Evolutionary conservation across 257 asterid genomes (phyloP), one percentile per base, ranked within the genome.

Genomic region (Penstemon barbatus): DNA sequence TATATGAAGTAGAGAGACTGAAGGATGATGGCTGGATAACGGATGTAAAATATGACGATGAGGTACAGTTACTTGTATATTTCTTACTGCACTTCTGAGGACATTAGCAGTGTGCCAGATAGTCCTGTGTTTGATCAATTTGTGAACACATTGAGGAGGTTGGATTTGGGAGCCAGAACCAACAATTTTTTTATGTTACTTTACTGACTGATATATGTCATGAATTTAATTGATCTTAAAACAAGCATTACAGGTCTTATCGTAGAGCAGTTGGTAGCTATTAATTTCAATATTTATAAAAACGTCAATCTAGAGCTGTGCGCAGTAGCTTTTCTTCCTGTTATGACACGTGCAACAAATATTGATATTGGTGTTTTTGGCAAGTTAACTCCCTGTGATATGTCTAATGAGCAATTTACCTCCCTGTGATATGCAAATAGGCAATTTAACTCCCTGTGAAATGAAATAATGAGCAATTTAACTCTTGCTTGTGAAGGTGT

Each of bases 1-100:
- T 93, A 49, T 90, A 81, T 78, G 86, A 87, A 72, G 80, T 90
- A 46, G 91, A 87, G 65, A 87, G 83, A 81, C 85, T 93, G 70
- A 93, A 88, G 78, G 88, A 90, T 81, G 96, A 84, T 71, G 95
- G 96, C 72, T 93, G 97, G 99, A 93, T 93, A 80, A 93, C 97
- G 0, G 96, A 88, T 82, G 85, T 90, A 67, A 93, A 90, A 75
- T 93, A 93, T 49, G 97, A 93, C 58, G 99, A 93, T 71, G 99
- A 93, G 99, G 99, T 93, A 82, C 54, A 65, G 40, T 78, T 68
- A 66, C 53, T 66, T 85, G 58, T 48, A 40, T 43, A 18, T 59
- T 61, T 51, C 71, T 71, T 72, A 37, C 67, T 63, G 70, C 52
- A 12, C 9, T 40, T 45, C 52, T 41, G 66, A 2, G 63, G 38